Percentiles rank a stretch among this genome's conserved stretches.
These are phyloP conservation scores for Annulohypoxylon bovei DNA, from an alignment of 495 filamentous ascomycete species.

Conservation along the genomic window DNA sequence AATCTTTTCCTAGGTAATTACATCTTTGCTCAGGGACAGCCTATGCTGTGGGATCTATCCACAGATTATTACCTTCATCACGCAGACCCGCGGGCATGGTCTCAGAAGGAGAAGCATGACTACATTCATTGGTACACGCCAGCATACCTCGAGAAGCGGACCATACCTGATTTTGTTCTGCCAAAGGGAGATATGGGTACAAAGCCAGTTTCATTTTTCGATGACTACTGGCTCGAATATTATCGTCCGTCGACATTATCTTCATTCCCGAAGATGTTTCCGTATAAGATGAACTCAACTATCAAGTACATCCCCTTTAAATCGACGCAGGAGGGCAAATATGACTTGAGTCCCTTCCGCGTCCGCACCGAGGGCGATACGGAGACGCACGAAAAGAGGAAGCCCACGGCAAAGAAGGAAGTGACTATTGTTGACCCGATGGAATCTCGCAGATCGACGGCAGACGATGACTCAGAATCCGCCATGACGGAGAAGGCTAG, in stretches of 20 bases:
- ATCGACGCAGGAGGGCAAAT: conserved; percentile 72
- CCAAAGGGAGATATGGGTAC: conserved; percentile 56
- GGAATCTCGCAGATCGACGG: conserved; percentile 49
- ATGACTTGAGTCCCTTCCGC: conserved; percentile 85
- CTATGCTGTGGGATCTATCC: conserved; percentile 96
- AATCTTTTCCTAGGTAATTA: conserved; percentile 98
- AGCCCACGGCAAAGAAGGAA: conserved; percentile 60
- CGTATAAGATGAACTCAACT: conserved; percentile 88
- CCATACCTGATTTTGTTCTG: conserved; percentile 59
- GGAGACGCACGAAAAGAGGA: conserved; percentile 62
- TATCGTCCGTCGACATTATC: conserved; percentile 88
- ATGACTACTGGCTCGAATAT: conserved; percentile 99
- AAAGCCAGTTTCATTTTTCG: conserved; percentile 74
- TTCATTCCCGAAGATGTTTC: conserved; percentile 87
- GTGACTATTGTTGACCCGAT: conserved; percentile 69
- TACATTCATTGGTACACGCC: conserved; percentile 90
- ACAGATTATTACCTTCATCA: conserved; percentile 99
- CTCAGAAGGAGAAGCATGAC: conserved; percentile 69
- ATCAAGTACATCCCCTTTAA: conserved; percentile 81
- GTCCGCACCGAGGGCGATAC: conserved; percentile 67
- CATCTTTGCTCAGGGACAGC: conserved; percentile 87
- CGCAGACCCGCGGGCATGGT: conserved; percentile 77
- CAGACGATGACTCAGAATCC: conserved; percentile 51
- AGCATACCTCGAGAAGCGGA: conserved; percentile 69
- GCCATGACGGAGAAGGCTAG: conserved; percentile 48